Evolutionary conservation across 2,329 filamentous ascomycete genomes (phyloP).

Genomic region (Ophiognomonia clavigignenti-juglandacearum): DNA sequence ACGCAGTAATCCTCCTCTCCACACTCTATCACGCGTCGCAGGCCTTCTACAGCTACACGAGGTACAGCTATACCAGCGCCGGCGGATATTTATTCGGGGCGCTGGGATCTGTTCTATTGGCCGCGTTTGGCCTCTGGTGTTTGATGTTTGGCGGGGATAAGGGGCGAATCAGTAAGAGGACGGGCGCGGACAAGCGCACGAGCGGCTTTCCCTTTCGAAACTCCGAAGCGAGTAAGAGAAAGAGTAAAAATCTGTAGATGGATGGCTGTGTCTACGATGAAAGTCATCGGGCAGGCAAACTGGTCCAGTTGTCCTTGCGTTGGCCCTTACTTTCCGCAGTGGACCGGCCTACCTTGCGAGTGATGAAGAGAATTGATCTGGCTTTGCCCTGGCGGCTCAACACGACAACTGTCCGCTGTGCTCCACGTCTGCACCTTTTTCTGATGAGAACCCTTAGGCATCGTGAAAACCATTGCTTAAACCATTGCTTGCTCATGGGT

Average conservation of each 20-base stretch:
- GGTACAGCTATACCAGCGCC: conserved; percentile 54
- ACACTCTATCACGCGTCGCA: conserved; percentile 58
- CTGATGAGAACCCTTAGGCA: no score
- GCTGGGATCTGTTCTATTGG: conserved; percentile 51
- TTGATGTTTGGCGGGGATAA: conserved; percentile 35
- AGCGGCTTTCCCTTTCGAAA: conserved; percentile 36
- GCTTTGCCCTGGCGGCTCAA: no score
- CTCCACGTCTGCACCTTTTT: no score
- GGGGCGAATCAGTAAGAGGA: conserved; percentile 30
- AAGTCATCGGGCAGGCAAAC: no score
- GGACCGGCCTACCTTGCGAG: no score
- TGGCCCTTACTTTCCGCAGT: no score
- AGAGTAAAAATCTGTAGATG: conserved; percentile 17
- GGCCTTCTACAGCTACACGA: conserved; percentile 64
- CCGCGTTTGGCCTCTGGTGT: conserved; percentile 60
- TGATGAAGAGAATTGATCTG: no score
- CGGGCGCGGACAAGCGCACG: conserved; percentile 36
- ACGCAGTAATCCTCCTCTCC: conserved; percentile 62
- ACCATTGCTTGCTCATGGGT: no score
- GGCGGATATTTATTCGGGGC: conserved; percentile 58
- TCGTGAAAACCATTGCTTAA: no score
- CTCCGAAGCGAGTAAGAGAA: conserved; percentile 27
- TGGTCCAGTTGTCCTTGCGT: no score
- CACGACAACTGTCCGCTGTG: no score
- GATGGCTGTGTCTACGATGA: not conserved